Conservation (phyloP, 495 filamentous ascomycete genomes). For the Penicillium lividum region DNA sequence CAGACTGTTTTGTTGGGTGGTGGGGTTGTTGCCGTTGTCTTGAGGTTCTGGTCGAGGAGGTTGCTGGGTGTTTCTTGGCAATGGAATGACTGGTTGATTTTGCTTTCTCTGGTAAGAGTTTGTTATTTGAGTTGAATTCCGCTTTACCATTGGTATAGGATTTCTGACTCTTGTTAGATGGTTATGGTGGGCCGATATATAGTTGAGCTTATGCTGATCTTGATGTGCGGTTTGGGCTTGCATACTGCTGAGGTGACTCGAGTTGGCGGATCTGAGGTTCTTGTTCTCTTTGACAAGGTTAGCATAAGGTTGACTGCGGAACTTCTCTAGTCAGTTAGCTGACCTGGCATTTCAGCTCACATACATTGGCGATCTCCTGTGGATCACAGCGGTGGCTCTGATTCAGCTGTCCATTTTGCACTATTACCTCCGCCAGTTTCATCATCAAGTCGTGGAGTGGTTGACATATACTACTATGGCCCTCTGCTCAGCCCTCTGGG, state of each 20-base stretch:
- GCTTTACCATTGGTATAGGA: neutral
- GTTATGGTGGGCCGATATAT: constrained; percentile 21
- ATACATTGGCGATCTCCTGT: constrained; percentile 24
- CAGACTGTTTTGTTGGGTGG: constrained; percentile 22
- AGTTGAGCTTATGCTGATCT: constrained; percentile 22
- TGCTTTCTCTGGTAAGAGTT: constrained; percentile 20
- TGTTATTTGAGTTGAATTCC: neutral
- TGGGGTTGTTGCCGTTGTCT: constrained; percentile 15
- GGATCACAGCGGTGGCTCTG: constrained; percentile 18
- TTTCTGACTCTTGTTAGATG: constrained; percentile 9
- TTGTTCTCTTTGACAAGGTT: neutral
- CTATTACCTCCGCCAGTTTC: constrained; percentile 21
- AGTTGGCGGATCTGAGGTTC: neutral
- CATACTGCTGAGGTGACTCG: constrained; percentile 18
- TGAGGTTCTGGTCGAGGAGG: constrained; percentile 26
- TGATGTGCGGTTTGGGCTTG: constrained; percentile 25
- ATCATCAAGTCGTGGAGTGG: constrained; percentile 11
- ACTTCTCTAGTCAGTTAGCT: neutral
- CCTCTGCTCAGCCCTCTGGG: constrained; percentile 19
- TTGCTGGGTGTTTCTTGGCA: constrained; percentile 13
- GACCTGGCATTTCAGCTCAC: constrained; percentile 15
- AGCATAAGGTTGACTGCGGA: neutral
- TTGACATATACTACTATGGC: constrained; percentile 14
- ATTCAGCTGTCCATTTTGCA: constrained; percentile 25
- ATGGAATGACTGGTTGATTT: constrained; percentile 24